These are phyloP conservation scores for Solanum paucissectum DNA, from an alignment of 257 asterid species.

Conservation along the genomic window DNA sequence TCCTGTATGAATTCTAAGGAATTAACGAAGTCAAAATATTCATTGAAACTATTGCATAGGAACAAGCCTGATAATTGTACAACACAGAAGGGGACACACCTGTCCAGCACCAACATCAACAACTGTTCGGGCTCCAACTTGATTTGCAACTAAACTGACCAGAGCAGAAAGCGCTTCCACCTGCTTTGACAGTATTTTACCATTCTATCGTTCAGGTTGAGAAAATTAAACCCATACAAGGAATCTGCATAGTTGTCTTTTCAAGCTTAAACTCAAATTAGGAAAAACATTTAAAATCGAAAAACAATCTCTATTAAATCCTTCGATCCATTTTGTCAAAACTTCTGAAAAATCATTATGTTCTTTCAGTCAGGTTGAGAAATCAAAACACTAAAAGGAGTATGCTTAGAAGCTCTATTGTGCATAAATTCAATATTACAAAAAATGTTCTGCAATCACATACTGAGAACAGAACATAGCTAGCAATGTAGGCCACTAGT, in stretches of 20 bases:
- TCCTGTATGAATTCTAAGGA: background rate
- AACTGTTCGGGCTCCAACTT: conserved; percentile 43
- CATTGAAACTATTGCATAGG: background rate
- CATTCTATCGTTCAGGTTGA: background rate
- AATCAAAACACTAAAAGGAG: background rate
- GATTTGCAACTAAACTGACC: conserved; percentile 40
- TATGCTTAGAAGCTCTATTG: background rate
- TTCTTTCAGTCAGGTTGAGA: background rate
- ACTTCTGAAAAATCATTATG: background rate
- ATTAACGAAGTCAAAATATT: background rate
- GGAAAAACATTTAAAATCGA: background rate
- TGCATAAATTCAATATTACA: background rate
- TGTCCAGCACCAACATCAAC: conserved; percentile 95
- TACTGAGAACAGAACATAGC: background rate
- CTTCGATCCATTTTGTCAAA: background rate
- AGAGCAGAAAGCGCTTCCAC: conserved; percentile 70
- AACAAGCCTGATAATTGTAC: background rate
- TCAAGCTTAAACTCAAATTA: background rate
- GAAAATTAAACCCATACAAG: background rate
- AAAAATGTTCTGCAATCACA: background rate
- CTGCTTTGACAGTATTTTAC: conserved; percentile 28
- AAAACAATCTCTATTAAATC: background rate
- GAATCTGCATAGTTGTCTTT: background rate
- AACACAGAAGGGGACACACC: conserved; percentile 31
- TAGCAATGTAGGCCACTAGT: background rate